Conservation (phyloP, 1,284 basidiomycete genomes). For the Sparassis latifolia region DNA sequence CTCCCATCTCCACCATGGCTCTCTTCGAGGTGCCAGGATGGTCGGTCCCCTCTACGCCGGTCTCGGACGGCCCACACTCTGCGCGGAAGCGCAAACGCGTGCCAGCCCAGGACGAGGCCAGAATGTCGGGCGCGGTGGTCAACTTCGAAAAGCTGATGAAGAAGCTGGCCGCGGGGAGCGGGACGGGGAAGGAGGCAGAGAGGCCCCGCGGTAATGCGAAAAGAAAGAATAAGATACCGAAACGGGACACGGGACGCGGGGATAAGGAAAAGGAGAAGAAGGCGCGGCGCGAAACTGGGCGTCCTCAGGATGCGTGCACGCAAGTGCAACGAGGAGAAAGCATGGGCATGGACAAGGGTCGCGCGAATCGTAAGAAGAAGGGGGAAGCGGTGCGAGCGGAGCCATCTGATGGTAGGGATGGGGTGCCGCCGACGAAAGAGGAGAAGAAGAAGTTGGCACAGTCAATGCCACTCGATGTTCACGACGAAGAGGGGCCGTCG, state of each 20-base stretch:
- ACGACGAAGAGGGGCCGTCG: not conserved
- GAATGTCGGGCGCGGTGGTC: slow-evolving; percentile 41
- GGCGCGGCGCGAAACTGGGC: not conserved
- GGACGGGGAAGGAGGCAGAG: not conserved
- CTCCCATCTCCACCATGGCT: slow-evolving; percentile 28
- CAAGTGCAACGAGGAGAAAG: no score
- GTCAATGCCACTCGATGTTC: slow-evolving; percentile 8
- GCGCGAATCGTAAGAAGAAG: not conserved
- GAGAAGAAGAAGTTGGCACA: not conserved
- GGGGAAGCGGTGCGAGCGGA: not conserved
- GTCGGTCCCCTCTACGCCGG: slow-evolving; percentile 45
- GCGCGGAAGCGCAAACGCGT: slow-evolving; percentile 68
- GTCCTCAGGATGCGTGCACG: no score
- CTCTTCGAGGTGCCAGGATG: slow-evolving; percentile 73
- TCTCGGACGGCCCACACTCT: slow-evolving; percentile 26
- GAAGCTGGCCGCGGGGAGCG: slow-evolving; percentile 37
- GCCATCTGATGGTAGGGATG: not conserved
- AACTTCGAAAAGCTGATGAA: slow-evolving; percentile 79
- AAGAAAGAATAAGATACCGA: no score
- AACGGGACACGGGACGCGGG: no score
- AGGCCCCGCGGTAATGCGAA: no score
- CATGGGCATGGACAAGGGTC: no score
- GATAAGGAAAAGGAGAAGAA: slow-evolving; percentile 11
- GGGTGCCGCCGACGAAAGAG: not conserved
- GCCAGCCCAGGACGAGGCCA: slow-evolving; percentile 14